phyloP scores from a whole-genome alignment of 2,329 filamentous ascomycete genomes.

The Ophiobolus disseminans region DNA sequence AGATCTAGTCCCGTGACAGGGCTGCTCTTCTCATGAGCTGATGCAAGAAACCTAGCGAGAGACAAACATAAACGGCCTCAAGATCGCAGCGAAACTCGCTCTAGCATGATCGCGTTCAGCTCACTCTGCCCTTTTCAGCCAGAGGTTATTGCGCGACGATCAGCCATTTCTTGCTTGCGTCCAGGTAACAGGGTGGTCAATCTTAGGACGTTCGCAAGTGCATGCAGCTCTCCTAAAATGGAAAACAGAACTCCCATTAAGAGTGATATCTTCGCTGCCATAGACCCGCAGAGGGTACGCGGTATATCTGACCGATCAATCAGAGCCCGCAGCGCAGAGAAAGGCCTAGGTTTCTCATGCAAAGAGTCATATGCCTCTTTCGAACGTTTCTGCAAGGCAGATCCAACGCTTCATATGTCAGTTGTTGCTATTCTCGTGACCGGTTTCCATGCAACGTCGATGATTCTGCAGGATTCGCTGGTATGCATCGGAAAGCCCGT shows the following conservation, averaged over 20 bases:
- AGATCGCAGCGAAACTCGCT: conserved; percentile 21
- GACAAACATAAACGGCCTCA: conserved; percentile 12
- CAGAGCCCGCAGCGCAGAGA: conserved; percentile 32
- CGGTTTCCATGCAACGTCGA: conserved; percentile 21
- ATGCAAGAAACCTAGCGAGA: conserved; percentile 31
- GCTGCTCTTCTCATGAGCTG: conserved; percentile 32
- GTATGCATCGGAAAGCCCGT: conserved; percentile 35
- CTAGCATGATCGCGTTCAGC: conserved; percentile 21
- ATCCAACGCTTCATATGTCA: conserved; percentile 27
- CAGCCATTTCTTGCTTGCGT: conserved; percentile 21
- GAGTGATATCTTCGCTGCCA: conserved; percentile 28
- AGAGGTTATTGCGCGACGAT: conserved; percentile 21
- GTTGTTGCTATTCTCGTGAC: conserved; percentile 39
- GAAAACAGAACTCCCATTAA: conserved; percentile 25
- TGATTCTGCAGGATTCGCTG: conserved; percentile 23
- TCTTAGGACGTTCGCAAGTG: conserved; percentile 21
- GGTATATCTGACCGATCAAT: conserved; percentile 34
- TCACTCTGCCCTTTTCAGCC: conserved; percentile 18
- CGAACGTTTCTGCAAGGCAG: conserved; percentile 31
- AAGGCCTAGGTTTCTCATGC: conserved; percentile 30
- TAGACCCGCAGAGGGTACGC: conserved; percentile 14
- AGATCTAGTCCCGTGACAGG: conserved; percentile 20
- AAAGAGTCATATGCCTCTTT: conserved; percentile 41
- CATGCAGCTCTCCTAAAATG: conserved; percentile 37
- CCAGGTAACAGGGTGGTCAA: conserved; percentile 23